Base-by-base conservation (phyloP, 1,139 yeast genomes). In the Candida sanyaensis region DNA sequence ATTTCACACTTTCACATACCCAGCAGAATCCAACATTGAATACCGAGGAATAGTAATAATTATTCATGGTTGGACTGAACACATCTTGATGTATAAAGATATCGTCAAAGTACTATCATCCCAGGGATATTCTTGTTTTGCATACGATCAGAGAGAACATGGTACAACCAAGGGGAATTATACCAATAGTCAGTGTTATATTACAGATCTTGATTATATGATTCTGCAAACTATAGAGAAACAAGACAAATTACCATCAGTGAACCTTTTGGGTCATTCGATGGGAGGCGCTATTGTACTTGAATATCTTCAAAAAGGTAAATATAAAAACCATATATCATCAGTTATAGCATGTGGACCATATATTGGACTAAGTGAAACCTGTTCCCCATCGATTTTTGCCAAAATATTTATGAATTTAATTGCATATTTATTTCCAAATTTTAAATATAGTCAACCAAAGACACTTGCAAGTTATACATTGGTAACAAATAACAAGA, bases 21-120 rank as follows among this genome's bases (percentile, higher is more conserved):
- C 51, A 1, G 51, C 56, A 1, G 17, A 27, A 2, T 27, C 44
- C 1, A 40, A 48, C 2, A 40, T 32, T 10, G 26, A 17, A 12
- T 41, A 12, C 32, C 38, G 33, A 40, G 65, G 66, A 3, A 54
- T 50, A 41, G 40, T 61, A 3, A 38, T 62, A 8, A 47, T 62
- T 7, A 41, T 61, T 5, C 66, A 62, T 48, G 66, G 66, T 3
- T 62, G 64, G 64, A 54, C 63, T 41, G 66, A 62, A 44, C 63
- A 60, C 40, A 24, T 56, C 3, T 24, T 41, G 2, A 57, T 62
- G 62, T 62, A 62, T 44, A 48, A 50, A 28, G 43, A 60, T 13
- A 42, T 56, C 13, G 60, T 60, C 59, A 62, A 60, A 32, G 52
- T 40, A 30, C 41, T 62, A 13, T 50, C 62, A n/a, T 39, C 46